phyloP scores from a whole-genome alignment of 1,139 yeast genomes.

The Waltiozyma sp. region DNA sequence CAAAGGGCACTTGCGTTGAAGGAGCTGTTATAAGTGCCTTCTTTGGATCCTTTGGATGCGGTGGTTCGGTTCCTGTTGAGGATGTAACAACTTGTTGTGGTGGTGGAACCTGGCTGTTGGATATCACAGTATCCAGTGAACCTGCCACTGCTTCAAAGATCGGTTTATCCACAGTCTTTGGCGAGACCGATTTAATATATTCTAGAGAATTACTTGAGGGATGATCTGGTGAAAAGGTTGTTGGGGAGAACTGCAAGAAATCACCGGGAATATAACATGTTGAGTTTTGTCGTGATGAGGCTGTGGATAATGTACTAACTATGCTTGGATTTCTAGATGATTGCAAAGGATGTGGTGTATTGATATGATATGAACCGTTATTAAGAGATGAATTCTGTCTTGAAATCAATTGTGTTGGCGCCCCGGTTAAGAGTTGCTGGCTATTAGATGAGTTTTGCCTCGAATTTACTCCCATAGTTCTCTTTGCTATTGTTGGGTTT shows the following conservation, averaged over 20 bases:
- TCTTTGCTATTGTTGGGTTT: neutral
- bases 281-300: conserved; percentile 19
- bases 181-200: neutral
- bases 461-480: neutral
- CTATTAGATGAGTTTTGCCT: neutral
- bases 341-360: neutral
- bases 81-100: neutral
- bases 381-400: neutral
- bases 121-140: neutral
- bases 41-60: conserved; percentile 12
- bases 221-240: conserved; percentile 3
- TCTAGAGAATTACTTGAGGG: neutral
- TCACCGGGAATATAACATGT: conserved; percentile 7
- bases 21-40: conserved; percentile 38
- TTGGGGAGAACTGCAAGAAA: conserved; percentile 13
- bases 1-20: conserved; percentile 62
- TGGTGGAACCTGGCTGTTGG: no score
- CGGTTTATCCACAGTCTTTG: neutral
- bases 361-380: neutral
- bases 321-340: conserved; percentile 12
- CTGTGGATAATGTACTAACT: conserved; percentile 8
- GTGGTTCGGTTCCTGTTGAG: neutral
- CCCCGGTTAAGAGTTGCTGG: neutral
- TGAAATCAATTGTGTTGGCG: neutral
- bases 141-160: no score